Evolutionary conservation across 2,329 filamentous ascomycete genomes (phyloP), one percentile per base, ranked within the genome.

Genomic region (Neurospora sp.): DNA sequence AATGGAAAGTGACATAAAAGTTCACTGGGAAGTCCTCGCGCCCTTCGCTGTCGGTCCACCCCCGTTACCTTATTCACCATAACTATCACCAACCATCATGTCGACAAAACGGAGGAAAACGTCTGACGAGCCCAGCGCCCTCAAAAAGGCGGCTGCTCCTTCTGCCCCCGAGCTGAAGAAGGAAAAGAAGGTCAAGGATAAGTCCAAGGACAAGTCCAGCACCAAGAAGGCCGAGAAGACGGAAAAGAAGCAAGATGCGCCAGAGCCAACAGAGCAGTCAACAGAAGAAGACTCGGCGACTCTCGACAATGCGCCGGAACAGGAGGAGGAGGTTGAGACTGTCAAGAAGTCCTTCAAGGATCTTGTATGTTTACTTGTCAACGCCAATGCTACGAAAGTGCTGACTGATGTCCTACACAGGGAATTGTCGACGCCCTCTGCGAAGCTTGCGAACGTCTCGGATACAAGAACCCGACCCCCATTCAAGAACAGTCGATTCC

Each of bases 351-450:
- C 88, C 0, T 93, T 93, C 76, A 87, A 86, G 69, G 90, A 92
- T 40, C 79, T 92, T 66, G 85, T 87, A 78, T 38, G 81, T 70
- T 17, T 17, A 11, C 23, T 19, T 66, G 4, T 62, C 13, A 33
- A 33, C 13, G 15, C 17, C 3, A 46, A 3, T 58, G 9, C 11
- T 23, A 1, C 6, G 33, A n/a, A 15, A 15, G 13, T 40, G 58
- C 66, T 72, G 2, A 69, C 23, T 5, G 3, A 10, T 62, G n/a
- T 17, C 33, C 17, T 33, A 9, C 10, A 62, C 69, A 90, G 88
- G 95, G 95, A 33, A 87, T 98, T 67, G 91, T 94, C 71, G 93
- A 96, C 70, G 87, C 91, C 38, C 85, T 99, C 68, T 96, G 93
- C 81, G 94, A 98, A 78, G 93, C 95, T 67, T 98, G 95, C 81